phyloP scores from a whole-genome alignment of 148 eudicot species.

The Dianthus caryophyllus region DNA sequence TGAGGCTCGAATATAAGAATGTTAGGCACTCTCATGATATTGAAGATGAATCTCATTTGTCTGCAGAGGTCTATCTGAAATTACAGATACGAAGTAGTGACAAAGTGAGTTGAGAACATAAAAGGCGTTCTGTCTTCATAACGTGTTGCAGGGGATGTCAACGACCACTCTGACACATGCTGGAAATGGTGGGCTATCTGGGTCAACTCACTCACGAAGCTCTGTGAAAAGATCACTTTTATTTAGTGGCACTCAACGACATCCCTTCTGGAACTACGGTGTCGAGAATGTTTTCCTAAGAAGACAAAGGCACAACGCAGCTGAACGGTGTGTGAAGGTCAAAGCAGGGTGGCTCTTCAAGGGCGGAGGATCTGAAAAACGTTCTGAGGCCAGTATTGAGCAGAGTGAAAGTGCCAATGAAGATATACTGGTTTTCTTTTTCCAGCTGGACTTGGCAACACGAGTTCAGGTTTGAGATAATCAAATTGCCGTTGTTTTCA shows the following conservation, averaged over 20 bases:
- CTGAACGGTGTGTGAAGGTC: slow-evolving; percentile 39
- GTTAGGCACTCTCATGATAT: background rate
- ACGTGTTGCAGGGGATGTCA: slow-evolving; percentile 46
- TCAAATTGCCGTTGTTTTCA: background rate
- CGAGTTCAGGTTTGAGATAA: slow-evolving; percentile 69
- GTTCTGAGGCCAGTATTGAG: slow-evolving; percentile 60
- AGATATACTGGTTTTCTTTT: slow-evolving; percentile 86
- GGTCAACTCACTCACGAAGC: slow-evolving; percentile 39
- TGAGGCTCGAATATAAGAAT: background rate
- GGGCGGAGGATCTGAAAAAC: slow-evolving; percentile 59
- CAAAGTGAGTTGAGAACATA: background rate
- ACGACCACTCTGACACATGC: slow-evolving; percentile 46
- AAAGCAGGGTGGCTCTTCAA: slow-evolving; percentile 80
- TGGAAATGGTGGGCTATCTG: slow-evolving; percentile 45
- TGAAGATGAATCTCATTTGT: slow-evolving; percentile 2
- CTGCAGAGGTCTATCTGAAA: background rate
- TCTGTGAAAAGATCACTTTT: slow-evolving; percentile 28
- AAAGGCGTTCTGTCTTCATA: slow-evolving; percentile 2
- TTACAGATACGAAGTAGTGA: background rate
- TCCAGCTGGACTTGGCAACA: slow-evolving; percentile 85
- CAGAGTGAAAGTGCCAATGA: slow-evolving; percentile 91
- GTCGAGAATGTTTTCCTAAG: slow-evolving; percentile 30
- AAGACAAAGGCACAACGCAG: slow-evolving; percentile 25
- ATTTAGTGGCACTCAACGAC: slow-evolving; percentile 33
- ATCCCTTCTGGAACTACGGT: slow-evolving; percentile 30